Percentiles rank a stretch among this genome's conserved stretches.
phyloP scores from a whole-genome alignment of 345 rosid genomes.

The Sisymbrium irio region DNA sequence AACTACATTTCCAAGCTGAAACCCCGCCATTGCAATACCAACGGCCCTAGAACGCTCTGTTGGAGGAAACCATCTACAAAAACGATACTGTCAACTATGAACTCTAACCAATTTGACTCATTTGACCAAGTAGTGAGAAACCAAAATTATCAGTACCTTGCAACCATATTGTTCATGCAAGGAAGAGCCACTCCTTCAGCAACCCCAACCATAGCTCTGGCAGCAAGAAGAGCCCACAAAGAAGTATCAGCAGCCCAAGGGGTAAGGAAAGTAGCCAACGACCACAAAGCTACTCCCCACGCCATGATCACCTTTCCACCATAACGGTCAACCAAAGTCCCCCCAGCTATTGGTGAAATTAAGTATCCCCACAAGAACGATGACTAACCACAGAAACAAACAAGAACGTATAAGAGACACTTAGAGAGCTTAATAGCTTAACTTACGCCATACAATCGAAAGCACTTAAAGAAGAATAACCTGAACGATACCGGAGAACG shows the following conservation, averaged over 20 bases:
- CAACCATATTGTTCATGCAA: slow-evolving; percentile 97
- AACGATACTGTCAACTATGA: slow-evolving; percentile 34
- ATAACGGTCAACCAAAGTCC: slow-evolving; percentile 83
- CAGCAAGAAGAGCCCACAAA: slow-evolving; percentile 60
- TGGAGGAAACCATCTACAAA: slow-evolving; percentile 90
- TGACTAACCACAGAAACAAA: slow-evolving; percentile 56
- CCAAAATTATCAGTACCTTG: slow-evolving; percentile 49
- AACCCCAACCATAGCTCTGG: slow-evolving; percentile 77
- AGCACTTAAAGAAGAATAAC: slow-evolving; percentile 28
- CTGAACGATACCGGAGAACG: slow-evolving; percentile 98
- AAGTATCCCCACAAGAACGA: slow-evolving; percentile 96
- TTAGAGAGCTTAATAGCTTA: too few species aligned
- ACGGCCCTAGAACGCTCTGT: slow-evolving; percentile 95
- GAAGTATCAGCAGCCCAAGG: slow-evolving; percentile 98
- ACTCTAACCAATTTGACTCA: neutral
- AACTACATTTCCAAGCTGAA: slow-evolving; percentile 86
- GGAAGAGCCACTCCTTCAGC: slow-evolving; percentile 99
- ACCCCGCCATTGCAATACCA: slow-evolving; percentile 94
- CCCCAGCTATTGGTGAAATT: slow-evolving; percentile 88
- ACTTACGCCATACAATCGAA: neutral
- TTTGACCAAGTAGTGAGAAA: slow-evolving; percentile 2
- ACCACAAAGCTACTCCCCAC: slow-evolving; percentile 94
- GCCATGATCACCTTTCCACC: slow-evolving; percentile 95
- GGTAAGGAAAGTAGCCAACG: slow-evolving; percentile 82
- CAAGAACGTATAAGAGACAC: slow-evolving; percentile 3